These are phyloP conservation scores for Oryza coarctata DNA, from an alignment of 176 grass and related monocot species.

Conservation along the genomic window DNA sequence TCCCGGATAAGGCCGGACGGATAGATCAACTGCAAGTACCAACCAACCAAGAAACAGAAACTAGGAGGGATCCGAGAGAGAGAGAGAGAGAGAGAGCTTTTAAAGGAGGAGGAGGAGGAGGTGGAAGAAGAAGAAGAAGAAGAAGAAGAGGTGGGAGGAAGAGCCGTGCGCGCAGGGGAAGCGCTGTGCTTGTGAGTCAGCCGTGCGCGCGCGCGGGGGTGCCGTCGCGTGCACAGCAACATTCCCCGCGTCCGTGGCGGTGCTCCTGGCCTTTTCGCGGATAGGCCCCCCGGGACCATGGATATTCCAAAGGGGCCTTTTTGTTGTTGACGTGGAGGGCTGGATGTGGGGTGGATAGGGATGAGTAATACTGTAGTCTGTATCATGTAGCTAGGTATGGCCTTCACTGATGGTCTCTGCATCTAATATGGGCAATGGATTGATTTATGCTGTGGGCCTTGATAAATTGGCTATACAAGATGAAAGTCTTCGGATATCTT, in stretches of 20 bases:
- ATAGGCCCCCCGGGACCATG: not conserved
- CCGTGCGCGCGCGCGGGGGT: not conserved
- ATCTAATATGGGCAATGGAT: not conserved
- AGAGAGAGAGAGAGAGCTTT: constrained; percentile 24
- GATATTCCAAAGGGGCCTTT: not conserved
- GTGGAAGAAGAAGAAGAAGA: not conserved
- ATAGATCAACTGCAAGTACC: not conserved
- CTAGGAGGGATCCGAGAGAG: no score
- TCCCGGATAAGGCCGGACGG: not conserved
- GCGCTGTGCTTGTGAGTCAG: not conserved
- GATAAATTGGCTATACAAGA: not conserved
- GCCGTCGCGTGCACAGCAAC: constrained; percentile 34
- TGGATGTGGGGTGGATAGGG: not conserved
- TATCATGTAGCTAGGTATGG: not conserved
- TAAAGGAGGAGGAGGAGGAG: constrained; percentile 32
- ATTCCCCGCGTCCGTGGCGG: not conserved
- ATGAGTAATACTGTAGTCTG: no score
- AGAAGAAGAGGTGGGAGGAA: not conserved
- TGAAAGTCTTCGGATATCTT: not conserved
- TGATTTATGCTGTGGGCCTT: not conserved
- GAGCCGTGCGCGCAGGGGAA: constrained; percentile 40
- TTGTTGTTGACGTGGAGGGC: constrained; percentile 16
- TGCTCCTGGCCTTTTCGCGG: not conserved
- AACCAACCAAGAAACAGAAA: not conserved
- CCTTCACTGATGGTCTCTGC: no score